A percentile compares a stretch with the other conserved stretches of the same genome.
Conservation (phyloP, 441 rosid genomes). For the Geranium incanum region DNA sequence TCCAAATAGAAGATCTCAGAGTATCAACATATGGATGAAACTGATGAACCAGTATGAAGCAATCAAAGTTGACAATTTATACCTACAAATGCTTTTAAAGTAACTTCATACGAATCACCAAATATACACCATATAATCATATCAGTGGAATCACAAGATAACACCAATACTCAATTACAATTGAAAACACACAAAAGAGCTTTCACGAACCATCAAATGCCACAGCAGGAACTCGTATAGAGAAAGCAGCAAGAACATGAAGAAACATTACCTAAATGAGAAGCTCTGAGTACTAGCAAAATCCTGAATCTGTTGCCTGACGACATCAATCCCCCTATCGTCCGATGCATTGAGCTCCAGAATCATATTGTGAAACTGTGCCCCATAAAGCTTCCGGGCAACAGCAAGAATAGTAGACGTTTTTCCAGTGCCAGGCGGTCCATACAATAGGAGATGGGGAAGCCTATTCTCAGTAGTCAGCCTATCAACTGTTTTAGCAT, state of each 20-base stretch:
- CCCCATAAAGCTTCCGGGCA: constrained; percentile 82
- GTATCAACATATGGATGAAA: neutral
- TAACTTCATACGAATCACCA: neutral
- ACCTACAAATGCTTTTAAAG: neutral
- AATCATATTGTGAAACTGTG: constrained; percentile 80
- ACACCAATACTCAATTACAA: neutral
- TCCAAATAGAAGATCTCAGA: neutral
- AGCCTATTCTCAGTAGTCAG: constrained; percentile 81
- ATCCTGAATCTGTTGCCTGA: constrained; percentile 84
- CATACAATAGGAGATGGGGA: constrained; percentile 87
- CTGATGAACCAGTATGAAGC: neutral
- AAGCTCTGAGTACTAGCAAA: constrained; percentile 95
- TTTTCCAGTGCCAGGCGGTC: constrained; percentile 96
- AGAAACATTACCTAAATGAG: constrained; percentile 52
- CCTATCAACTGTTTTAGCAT: constrained; percentile 56
- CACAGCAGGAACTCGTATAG: neutral
- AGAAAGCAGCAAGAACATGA: neutral
- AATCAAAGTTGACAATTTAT: neutral
- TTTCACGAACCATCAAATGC: neutral
- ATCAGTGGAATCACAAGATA: neutral
- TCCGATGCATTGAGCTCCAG: constrained; percentile 93
- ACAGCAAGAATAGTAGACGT: constrained; percentile 93
- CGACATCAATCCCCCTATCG: constrained; percentile 91
- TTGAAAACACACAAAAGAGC: neutral
- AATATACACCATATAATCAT: neutral